phyloP scores from a whole-genome alignment of 1,139 yeast species.

The Hyphopichia fennica region DNA sequence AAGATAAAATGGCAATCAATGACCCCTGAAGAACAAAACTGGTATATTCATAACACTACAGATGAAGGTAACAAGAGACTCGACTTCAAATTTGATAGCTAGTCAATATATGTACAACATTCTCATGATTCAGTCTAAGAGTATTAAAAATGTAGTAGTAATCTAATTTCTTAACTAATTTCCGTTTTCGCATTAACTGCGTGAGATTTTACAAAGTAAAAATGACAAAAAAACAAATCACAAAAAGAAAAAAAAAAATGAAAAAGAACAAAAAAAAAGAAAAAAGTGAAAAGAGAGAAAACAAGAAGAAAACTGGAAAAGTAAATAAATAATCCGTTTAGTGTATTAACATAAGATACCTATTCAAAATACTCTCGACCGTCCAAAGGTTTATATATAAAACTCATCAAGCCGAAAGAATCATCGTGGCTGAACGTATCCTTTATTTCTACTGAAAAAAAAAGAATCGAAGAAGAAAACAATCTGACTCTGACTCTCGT shows the following conservation, averaged over 20 bases:
- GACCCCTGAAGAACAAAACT: conserved; percentile 45
- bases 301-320: too few species aligned
- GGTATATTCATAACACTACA: conserved; percentile 40
- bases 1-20: conserved; percentile 47
- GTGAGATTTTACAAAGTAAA: not conserved
- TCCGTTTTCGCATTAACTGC: conserved; percentile 4
- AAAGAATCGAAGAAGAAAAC: too few species aligned
- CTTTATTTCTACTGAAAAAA: too few species aligned
- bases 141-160: not conserved
- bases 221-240: not conserved
- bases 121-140: too few species aligned
- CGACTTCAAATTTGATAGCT: conserved; percentile 42
- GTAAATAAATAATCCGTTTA: not conserved
- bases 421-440: too few species aligned
- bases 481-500: too few species aligned
- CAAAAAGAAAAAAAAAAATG: not conserved
- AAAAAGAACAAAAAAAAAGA: not conserved
- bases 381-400: too few species aligned
- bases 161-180: not conserved
- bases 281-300: not conserved
- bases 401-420: too few species aligned
- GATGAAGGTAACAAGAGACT: conserved; percentile 58
- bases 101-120: not conserved
- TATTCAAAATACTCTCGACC: too few species aligned
- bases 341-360: not conserved